Conservation (phyloP, 1,284 basidiomycete species). For the Mycosarcoma maydis region DNA sequence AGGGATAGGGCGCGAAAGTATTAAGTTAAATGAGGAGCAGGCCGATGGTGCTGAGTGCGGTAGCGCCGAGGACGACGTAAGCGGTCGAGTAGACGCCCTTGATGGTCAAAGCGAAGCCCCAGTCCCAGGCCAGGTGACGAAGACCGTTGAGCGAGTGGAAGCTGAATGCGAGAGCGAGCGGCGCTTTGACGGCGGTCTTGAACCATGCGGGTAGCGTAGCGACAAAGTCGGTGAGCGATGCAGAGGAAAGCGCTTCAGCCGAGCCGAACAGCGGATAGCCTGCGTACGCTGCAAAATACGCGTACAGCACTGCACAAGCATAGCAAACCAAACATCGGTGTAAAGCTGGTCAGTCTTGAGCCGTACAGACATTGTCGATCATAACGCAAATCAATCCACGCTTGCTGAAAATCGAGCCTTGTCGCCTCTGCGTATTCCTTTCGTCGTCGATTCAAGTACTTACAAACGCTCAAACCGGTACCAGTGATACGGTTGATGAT, state of each 20-base stretch:
- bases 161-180: constrained; percentile 48
- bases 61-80: constrained; percentile 58
- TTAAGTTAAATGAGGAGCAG: constrained; percentile 49
- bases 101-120: constrained; percentile 72
- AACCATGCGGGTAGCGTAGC: constrained; percentile 69
- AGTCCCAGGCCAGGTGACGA: constrained; percentile 91
- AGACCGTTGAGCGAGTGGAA: constrained; percentile 92
- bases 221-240: constrained; percentile 79
- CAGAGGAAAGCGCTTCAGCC: constrained; percentile 75
- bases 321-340: no score
- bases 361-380: no score
- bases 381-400: no score
- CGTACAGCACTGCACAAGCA: constrained; percentile 75
- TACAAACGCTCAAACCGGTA: constrained; percentile 72
- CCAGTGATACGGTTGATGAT: constrained; percentile 89
- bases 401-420: no score
- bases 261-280: constrained; percentile 76
- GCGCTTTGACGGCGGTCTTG: constrained; percentile 59
- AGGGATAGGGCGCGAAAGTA: no score
- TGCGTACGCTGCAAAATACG: constrained; percentile 86
- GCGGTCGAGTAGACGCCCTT: constrained; percentile 58
- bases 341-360: no score
- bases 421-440: no score
- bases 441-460: constrained; percentile 12
- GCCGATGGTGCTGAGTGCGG: constrained; percentile 47